phyloP scores from a whole-genome alignment of 192 early-diverging fungal species.

The Coemansia sp. region DNA sequence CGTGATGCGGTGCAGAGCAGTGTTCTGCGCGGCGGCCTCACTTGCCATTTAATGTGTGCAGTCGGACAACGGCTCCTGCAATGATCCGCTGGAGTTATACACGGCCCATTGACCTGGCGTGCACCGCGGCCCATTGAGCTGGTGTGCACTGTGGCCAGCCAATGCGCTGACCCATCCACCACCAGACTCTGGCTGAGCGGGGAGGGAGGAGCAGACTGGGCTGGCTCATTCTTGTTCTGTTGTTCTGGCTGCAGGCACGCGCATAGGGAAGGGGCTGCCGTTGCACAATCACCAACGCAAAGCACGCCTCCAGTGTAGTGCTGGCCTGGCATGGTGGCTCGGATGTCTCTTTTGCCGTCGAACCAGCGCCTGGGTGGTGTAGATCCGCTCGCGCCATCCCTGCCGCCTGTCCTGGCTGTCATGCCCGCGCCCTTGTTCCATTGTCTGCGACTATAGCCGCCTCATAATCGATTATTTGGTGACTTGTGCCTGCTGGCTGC shows the following conservation, averaged over 20 bases:
- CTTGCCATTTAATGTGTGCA: not conserved
- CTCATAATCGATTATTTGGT: constrained; percentile 9
- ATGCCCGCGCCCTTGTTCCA: constrained; percentile 10
- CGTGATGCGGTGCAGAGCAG: not conserved
- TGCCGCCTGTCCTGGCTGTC: constrained; percentile 5
- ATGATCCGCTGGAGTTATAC: not conserved
- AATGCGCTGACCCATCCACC: not conserved
- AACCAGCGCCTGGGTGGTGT: not conserved
- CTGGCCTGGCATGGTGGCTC: constrained; percentile 10
- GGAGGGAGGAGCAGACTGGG: not conserved
- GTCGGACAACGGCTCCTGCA: not conserved
- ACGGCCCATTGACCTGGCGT: not conserved
- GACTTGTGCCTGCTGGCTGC: constrained; percentile 4
- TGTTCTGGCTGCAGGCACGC: constrained; percentile 4
- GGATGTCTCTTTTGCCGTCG: not conserved
- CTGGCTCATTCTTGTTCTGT: not conserved
- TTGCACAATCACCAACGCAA: constrained; percentile 10
- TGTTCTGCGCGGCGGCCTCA: not conserved
- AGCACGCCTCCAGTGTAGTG: constrained; percentile 13
- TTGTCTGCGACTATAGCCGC: constrained; percentile 1
- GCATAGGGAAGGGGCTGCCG: constrained; percentile 4
- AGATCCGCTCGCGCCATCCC: constrained; percentile 5
- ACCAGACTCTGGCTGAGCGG: not conserved
- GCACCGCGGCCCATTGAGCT: constrained; percentile 1
- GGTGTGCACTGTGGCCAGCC: not conserved